Conservation (phyloP, 768 basidiomycete genomes). For the Tremella mesenterica region DNA sequence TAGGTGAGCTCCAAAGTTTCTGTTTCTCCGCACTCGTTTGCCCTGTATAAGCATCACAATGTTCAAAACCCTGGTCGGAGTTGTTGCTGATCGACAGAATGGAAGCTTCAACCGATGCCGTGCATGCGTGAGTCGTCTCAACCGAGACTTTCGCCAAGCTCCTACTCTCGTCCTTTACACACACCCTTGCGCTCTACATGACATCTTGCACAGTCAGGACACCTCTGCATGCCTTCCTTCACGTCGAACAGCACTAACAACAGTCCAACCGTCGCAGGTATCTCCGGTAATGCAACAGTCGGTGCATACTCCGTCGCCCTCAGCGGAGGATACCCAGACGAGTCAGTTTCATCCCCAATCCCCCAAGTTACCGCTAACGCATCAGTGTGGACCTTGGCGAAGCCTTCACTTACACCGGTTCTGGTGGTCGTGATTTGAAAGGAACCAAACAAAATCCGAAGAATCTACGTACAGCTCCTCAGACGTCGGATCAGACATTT, state of each 20-base stretch:
- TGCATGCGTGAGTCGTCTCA: constrained; percentile 66
- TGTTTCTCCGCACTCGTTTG: too few species aligned
- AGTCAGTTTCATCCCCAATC: constrained; percentile 8
- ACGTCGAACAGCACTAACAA: not conserved
- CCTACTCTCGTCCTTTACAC: too few species aligned
- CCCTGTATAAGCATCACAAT: not conserved
- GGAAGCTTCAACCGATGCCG: constrained; percentile 64
- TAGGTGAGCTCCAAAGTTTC: constrained; percentile 53
- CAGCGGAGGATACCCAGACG: constrained; percentile 55
- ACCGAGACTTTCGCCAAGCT: not conserved
- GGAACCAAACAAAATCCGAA: constrained; percentile 75
- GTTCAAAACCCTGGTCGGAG: not conserved
- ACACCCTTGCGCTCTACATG: too few species aligned
- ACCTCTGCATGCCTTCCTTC: too few species aligned
- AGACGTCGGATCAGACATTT: constrained; percentile 74
- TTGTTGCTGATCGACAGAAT: constrained; percentile 38
- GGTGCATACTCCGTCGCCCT: constrained; percentile 81
- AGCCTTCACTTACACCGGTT: constrained; percentile 37
- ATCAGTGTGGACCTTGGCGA: constrained; percentile 30
- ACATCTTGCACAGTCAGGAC: too few species aligned
- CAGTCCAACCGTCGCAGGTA: constrained; percentile 79
- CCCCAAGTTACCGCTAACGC: not conserved
- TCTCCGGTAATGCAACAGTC: constrained; percentile 53
- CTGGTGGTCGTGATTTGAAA: constrained; percentile 75
- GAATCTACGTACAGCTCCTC: constrained; percentile 82